Evolutionary conservation across 495 filamentous ascomycete genomes (phyloP).

Genomic region (Aspergillus asperescens): DNA sequence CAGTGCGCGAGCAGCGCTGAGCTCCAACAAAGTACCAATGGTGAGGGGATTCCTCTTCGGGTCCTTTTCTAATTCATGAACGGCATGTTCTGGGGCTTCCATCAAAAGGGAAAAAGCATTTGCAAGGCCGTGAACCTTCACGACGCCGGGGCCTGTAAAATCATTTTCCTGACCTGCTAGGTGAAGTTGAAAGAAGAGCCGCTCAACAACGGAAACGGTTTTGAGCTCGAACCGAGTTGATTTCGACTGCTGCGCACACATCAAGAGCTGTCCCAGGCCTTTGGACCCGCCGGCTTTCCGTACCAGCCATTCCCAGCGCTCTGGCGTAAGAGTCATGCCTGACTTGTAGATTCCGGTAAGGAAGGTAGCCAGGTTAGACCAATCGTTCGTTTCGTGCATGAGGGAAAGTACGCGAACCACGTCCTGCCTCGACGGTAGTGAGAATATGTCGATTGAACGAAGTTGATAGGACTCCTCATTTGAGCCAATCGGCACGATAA

Average conservation of each 20-base stretch:
- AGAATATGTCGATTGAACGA: constrained; percentile 40
- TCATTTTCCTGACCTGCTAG: constrained; percentile 36
- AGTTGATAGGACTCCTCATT: constrained; percentile 50
- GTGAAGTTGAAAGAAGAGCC: constrained; percentile 50
- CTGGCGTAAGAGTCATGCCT: constrained; percentile 24
- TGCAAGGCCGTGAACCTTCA: constrained; percentile 37
- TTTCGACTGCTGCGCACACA: constrained; percentile 42
- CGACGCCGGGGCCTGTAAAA: constrained; percentile 36
- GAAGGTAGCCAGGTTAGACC: constrained; percentile 53
- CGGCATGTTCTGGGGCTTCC: constrained; percentile 42
- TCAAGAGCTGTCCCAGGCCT: constrained; percentile 45
- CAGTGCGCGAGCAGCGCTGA: constrained; percentile 37
- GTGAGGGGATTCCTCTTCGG: constrained; percentile 37
- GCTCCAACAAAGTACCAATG: constrained; percentile 41
- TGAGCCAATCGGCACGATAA: constrained; percentile 53
- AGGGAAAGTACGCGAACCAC: constrained; percentile 26
- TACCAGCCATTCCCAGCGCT: constrained; percentile 36
- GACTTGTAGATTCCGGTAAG: constrained; percentile 52
- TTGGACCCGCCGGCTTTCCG: constrained; percentile 35
- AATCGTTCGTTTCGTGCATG: constrained; percentile 56
- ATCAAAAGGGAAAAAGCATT: constrained; percentile 48
- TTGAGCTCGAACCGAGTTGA: constrained; percentile 50
- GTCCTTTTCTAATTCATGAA: constrained; percentile 17
- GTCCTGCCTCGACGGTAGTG: constrained; percentile 34
- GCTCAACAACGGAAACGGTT: constrained; percentile 31